Percentiles rank a stretch among this genome's conserved stretches.
These are phyloP conservation scores for Colletotrichum lindemuthianum DNA, from an alignment of 2,329 filamentous ascomycete species.

Conservation along the genomic window DNA sequence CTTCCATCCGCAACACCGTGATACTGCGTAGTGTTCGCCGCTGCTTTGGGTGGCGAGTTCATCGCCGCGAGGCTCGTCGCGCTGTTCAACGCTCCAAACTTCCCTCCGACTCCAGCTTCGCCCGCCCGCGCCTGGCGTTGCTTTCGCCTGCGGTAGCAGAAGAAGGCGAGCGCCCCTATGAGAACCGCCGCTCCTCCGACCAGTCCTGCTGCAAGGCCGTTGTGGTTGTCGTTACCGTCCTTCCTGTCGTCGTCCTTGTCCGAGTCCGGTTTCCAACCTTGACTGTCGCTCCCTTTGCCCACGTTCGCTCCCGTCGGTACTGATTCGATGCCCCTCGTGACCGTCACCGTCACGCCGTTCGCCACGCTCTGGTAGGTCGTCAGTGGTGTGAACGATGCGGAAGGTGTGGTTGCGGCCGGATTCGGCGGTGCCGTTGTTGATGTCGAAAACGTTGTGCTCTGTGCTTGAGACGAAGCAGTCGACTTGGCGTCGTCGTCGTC, in stretches of 20 bases:
- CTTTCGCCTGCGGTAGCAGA: slow-evolving; percentile 24
- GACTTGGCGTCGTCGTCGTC: slow-evolving; percentile 33
- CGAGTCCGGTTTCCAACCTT: not conserved
- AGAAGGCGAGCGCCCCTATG: slow-evolving; percentile 10
- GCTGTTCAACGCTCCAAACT: slow-evolving; percentile 30
- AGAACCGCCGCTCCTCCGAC: slow-evolving; percentile 5
- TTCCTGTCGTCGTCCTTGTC: not conserved
- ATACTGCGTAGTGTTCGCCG: slow-evolving; percentile 17
- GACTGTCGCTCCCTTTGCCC: slow-evolving; percentile 2
- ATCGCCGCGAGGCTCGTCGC: slow-evolving; percentile 34
- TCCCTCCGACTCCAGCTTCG: slow-evolving; percentile 10
- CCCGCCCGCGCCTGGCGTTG: slow-evolving; percentile 14
- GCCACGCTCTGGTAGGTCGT: slow-evolving; percentile 32
- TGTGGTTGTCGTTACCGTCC: not conserved
- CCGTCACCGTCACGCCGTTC: slow-evolving; percentile 28
- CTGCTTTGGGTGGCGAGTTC: slow-evolving; percentile 14
- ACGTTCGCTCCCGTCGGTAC: slow-evolving; percentile 17
- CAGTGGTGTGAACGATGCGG: slow-evolving; percentile 6
- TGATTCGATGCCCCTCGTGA: slow-evolving; percentile 22
- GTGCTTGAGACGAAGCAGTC: not conserved
- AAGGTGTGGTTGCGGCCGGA: not conserved
- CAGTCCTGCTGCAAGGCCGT: slow-evolving; percentile 19
- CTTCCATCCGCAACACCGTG: slow-evolving; percentile 4
- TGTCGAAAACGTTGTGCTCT: slow-evolving; percentile 9
- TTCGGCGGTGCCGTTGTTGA: slow-evolving; percentile 1